Evolutionary conservation across 306 rosid genomes (phyloP).

Genomic region (Cucumis melo): DNA sequence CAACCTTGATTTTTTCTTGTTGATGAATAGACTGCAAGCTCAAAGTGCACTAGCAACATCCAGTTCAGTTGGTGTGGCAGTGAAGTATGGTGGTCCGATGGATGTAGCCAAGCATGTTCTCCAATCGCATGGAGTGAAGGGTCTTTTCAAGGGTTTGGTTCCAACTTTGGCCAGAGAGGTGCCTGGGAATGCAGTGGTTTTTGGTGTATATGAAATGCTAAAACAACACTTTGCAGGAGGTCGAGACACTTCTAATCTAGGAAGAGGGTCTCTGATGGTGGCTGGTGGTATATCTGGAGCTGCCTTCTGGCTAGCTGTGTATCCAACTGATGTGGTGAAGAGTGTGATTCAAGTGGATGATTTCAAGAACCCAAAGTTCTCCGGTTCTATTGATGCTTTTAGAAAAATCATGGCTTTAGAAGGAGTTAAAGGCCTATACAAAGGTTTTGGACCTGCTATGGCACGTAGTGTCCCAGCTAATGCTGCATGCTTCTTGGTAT

Average conservation of each 20-base stretch:
- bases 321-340: constrained; percentile 88
- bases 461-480: constrained; percentile 79
- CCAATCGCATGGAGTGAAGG: constrained; percentile 61
- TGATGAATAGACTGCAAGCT: constrained; percentile 66
- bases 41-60: constrained; percentile 62
- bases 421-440: constrained; percentile 71
- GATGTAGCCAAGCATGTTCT: constrained; percentile 83
- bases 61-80: constrained; percentile 35
- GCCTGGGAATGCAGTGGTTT: constrained; percentile 84
- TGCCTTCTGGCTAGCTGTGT: constrained; percentile 52
- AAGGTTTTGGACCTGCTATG: constrained; percentile 94
- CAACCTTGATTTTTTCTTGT: neutral
- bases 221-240: constrained; percentile 82
- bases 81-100: constrained; percentile 83
- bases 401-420: constrained; percentile 60
- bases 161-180: constrained; percentile 92
- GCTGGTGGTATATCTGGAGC: constrained; percentile 91
- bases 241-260: constrained; percentile 55
- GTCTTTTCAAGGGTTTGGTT: constrained; percentile 78
- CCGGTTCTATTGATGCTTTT: constrained; percentile 72
- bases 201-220: constrained; percentile 67
- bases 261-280: constrained; percentile 57
- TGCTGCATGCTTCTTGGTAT: constrained; percentile 98
- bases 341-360: constrained; percentile 90
- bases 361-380: constrained; percentile 63